These are phyloP conservation scores for Zygnema circumcarinatum DNA, from an alignment of 139 green algal genomes.

Conservation along the genomic window DNA sequence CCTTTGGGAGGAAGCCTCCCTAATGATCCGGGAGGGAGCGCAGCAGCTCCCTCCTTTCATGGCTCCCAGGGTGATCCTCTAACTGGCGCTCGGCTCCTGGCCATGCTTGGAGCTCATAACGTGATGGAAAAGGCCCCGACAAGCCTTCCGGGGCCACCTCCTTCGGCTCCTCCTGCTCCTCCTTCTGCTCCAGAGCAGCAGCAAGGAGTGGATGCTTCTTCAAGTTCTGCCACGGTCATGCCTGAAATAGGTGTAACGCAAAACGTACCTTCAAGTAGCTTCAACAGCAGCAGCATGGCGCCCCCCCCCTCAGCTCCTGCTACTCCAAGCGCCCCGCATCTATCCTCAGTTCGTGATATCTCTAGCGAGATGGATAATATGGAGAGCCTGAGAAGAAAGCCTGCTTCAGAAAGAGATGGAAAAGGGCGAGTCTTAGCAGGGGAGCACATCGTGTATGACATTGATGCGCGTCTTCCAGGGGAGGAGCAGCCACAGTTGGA, in stretches of 20 bases:
- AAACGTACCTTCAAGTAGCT: neutral
- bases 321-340: neutral
- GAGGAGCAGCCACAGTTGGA: slow-evolving; percentile 47
- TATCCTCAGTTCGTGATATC: neutral
- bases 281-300: neutral
- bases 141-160: neutral
- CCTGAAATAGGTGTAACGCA: neutral
- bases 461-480: neutral
- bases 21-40: too few relatives aligned
- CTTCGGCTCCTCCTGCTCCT: neutral
- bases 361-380: neutral
- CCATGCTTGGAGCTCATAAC: neutral
- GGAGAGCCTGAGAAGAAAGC: neutral
- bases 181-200: neutral
- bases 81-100: neutral
- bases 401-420: slow-evolving; percentile 1
- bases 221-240: neutral
- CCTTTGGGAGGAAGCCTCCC: too few relatives aligned
- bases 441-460: slow-evolving; percentile 29
- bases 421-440: slow-evolving; percentile 28
- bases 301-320: neutral
- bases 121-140: neutral
- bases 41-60: neutral
- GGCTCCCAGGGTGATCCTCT: neutral
- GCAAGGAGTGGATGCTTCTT: neutral